Evolutionary conservation across 164 flowering plant genomes (phyloP), one percentile per base, ranked within the genome.

Genomic region (Vitis rotundifolia): DNA sequence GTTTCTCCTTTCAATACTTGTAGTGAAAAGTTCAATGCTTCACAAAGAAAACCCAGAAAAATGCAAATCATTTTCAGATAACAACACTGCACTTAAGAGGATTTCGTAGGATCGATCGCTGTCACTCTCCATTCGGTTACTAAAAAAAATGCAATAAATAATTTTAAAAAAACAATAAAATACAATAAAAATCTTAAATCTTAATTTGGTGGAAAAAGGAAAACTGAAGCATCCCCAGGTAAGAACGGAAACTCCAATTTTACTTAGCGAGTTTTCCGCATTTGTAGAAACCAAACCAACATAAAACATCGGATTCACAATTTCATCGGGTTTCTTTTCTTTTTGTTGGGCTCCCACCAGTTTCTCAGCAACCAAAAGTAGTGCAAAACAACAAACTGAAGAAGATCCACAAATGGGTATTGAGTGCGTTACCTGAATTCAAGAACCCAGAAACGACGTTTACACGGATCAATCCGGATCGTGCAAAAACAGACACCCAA

Each of bases 401-500:
- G 19, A 65, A 50, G 73, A 76, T 69, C 71, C 29, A 53, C 2
- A 50, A 73, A 73, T 9, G 59, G 63, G 67, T 50, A 49, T 0
- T 19, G 8, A 12, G 16, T 14, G 69, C 10, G 53, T 68, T 64
- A 78, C 81, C 84, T 64, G 19, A 73, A 78, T 37, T 56, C 16
- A 53, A 66, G 49, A 59, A 67, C 49, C 68, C 77, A 68, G 71
- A 57, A 47, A 64, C 57, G 37, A 71, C 67, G 7, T 26, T n/a
- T 22, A 16, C 67, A 49, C 0, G 16, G 49, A 61, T 12, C 49
- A 78, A 68, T 66, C 77, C 64, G 54, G 79, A 81, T 81, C 80
- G 14, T 63, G 22, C 15, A 49, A 51, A 67, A 31, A 61, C 8
- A 51, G 56, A 22, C 1, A 59, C 69, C 66, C 62, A 70, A 58